Conservation (phyloP, 176 grass and related monocot species). For the Calamus simplicifolius region DNA sequence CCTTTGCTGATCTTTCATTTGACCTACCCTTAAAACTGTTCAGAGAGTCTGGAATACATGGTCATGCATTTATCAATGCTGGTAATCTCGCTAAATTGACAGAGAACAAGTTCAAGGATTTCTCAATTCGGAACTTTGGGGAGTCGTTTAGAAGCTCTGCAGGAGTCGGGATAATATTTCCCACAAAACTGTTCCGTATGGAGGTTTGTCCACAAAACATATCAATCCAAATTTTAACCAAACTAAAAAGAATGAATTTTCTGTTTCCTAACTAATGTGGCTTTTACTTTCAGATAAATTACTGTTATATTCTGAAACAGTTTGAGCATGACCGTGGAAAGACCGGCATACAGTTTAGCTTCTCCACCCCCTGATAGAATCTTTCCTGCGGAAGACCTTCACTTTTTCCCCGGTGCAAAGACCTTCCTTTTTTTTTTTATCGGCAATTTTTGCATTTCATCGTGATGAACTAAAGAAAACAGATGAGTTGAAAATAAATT, state of each 20-base stretch:
- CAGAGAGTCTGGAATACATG: constrained; percentile 76
- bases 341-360: constrained; percentile 86
- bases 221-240: no score
- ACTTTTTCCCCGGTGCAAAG: no score
- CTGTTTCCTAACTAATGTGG: background rate
- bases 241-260: background rate
- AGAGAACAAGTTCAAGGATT: constrained; percentile 49
- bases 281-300: constrained; percentile 64
- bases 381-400: no score
- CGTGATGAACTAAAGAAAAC: no score
- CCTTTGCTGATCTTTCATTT: constrained; percentile 84
- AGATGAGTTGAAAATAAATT: no score
- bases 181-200: constrained; percentile 73
- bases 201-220: constrained; percentile 45
- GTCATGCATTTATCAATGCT: constrained; percentile 60
- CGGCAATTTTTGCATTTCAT: no score
- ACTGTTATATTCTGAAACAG: constrained; percentile 83
- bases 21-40: constrained; percentile 69
- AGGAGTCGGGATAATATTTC: constrained; percentile 79
- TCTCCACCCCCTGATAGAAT: constrained; percentile 43
- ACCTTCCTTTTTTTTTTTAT: no score
- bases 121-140: constrained; percentile 37
- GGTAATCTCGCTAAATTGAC: constrained; percentile 63
- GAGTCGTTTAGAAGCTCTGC: constrained; percentile 65
- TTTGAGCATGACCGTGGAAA: constrained; percentile 72